These are phyloP conservation scores for Fusarium sp. DNA, from an alignment of 2,329 filamentous ascomycete genomes.

Conservation along the genomic window DNA sequence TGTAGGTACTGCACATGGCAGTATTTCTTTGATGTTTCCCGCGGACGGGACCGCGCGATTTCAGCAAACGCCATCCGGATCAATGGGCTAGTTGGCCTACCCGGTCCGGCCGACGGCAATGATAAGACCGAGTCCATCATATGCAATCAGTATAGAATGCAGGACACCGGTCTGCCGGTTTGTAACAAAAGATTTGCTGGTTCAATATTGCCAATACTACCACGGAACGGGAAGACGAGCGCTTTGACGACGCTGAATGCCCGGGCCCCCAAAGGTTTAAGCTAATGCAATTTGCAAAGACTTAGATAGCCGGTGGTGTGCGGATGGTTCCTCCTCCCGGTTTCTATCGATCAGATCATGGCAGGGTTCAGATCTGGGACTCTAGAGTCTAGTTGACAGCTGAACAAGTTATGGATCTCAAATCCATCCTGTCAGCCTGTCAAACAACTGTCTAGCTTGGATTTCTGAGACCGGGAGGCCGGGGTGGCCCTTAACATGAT, in stretches of 20 bases:
- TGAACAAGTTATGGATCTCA: conserved; percentile 16
- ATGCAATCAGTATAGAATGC: conserved; percentile 22
- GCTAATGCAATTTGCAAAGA: conserved; percentile 2
- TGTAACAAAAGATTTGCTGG: background rate
- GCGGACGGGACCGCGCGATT: conserved; percentile 38
- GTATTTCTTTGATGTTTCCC: conserved; percentile 32
- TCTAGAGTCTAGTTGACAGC: background rate
- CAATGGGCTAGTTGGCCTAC: conserved; percentile 36
- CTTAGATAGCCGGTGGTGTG: conserved; percentile 4
- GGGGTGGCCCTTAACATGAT: background rate
- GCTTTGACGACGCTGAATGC: conserved; percentile 19
- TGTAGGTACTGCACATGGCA: conserved; percentile 22
- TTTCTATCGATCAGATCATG: conserved; percentile 15
- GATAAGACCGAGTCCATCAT: conserved; percentile 13
- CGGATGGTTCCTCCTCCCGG: background rate
- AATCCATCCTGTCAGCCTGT: conserved; percentile 22
- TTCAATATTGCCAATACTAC: conserved; percentile 4
- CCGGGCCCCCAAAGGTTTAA: background rate
- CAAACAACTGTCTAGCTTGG: background rate
- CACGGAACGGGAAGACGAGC: background rate
- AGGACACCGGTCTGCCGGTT: conserved; percentile 14
- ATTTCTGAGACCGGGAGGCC: background rate
- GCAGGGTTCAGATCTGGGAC: conserved; percentile 5
- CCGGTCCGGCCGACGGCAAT: conserved; percentile 39
- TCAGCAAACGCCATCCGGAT: conserved; percentile 36